phyloP scores from a whole-genome alignment of 257 asterid genomes.

The Solanum raphanifolium region DNA sequence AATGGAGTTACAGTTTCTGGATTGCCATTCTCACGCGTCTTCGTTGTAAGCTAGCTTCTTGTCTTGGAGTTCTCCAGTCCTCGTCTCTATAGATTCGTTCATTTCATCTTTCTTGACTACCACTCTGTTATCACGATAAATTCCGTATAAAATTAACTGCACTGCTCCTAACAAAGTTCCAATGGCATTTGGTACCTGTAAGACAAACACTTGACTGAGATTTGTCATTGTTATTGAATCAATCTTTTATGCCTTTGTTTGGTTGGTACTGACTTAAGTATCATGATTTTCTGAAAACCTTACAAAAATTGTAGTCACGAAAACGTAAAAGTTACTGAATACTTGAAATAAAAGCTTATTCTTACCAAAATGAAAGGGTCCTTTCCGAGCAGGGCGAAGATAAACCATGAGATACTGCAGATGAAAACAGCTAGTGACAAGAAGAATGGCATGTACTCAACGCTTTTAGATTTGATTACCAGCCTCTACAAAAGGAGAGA shows the following conservation, averaged over 20 bases:
- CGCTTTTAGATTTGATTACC: conserved; percentile 74
- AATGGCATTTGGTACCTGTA: conserved; percentile 64
- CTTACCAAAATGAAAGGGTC: conserved; percentile 65
- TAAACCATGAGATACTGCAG: conserved; percentile 61
- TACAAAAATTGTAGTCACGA: not conserved
- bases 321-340: not conserved
- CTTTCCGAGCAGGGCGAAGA: conserved; percentile 53
- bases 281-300: not conserved
- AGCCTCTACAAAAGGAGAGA: conserved; percentile 31
- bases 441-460: conserved; percentile 75
- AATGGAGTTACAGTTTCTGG: not conserved
- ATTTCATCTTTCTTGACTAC: conserved; percentile 10
- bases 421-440: conserved; percentile 60
- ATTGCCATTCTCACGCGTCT: not conserved
- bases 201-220: not conserved
- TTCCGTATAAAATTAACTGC: conserved; percentile 49
- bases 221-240: not conserved
- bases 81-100: conserved; percentile 29
- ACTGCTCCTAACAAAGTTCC: conserved; percentile 56
- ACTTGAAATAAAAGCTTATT: not conserved
- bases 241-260: not conserved
- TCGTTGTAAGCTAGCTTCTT: not conserved
- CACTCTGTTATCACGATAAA: conserved; percentile 39
- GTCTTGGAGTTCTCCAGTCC: conserved; percentile 6
- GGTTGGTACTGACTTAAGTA: not conserved